phyloP scores from a whole-genome alignment of 345 rosid genomes.

The Corymbia maculata region DNA sequence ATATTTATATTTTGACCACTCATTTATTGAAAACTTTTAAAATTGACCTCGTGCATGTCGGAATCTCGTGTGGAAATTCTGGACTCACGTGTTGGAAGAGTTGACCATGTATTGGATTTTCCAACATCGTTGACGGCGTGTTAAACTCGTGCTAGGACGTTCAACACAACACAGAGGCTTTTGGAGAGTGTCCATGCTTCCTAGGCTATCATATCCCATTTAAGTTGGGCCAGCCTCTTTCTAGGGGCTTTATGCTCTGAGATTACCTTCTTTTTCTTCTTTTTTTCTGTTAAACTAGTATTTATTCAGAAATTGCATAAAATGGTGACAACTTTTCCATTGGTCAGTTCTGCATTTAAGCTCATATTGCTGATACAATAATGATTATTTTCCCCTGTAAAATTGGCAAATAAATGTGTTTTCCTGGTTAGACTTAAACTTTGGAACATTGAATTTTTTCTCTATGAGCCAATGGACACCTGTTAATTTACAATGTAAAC shows the following conservation, averaged over 20 bases:
- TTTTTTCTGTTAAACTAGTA: neutral
- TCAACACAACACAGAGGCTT: too few relatives aligned
- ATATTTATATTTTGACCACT: too few relatives aligned
- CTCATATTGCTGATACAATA: neutral
- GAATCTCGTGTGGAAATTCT: too few relatives aligned
- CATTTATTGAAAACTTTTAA: too few relatives aligned
- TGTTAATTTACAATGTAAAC: neutral
- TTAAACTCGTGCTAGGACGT: too few relatives aligned
- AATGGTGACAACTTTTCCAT: neutral
- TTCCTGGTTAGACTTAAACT: neutral
- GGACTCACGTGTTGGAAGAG: too few relatives aligned
- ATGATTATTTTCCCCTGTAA: neutral
- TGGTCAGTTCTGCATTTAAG: neutral
- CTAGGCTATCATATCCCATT: too few relatives aligned
- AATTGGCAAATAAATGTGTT: neutral
- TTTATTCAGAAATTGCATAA: neutral
- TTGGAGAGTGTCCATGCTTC: too few relatives aligned
- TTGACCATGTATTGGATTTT: too few relatives aligned
- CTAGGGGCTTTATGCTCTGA: neutral
- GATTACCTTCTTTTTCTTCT: neutral
- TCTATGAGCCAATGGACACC: neutral
- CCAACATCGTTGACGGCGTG: too few relatives aligned
- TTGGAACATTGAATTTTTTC: neutral
- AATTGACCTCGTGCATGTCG: too few relatives aligned
- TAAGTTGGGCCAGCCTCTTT: too few relatives aligned